Base-by-base conservation (phyloP, 371 early-diverging fungal genomes). In the Mucor racemosus region DNA sequence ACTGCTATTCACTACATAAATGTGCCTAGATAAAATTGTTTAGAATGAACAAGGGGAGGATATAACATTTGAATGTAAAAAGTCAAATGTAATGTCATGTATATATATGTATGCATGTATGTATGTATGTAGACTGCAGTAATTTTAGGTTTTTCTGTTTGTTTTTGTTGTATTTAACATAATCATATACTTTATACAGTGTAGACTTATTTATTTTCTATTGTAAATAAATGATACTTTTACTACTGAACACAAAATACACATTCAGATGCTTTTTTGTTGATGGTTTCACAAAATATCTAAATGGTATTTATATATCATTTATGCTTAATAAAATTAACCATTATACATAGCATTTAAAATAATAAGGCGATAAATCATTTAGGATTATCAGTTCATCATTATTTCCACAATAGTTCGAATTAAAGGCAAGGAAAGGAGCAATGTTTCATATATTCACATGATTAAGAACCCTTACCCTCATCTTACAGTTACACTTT, bases 191-290 rank as follows among this genome's bases (percentile, higher is more conserved):
- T 53, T 53, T 4, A 53, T 53, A 53, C 31, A 53, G 53, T 14
- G 13, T 5, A 53, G 53, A 26, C 53, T 4, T 19, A 46, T 19
- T 10, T 31, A 8, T 53, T 53, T 11, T 31, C 26, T 53, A 10
- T 46, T 21, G 53, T 53, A 53, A 53, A 31, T 31, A 53, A 53
- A 31, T 38, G 38, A 38, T 38, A 38, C 38, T 1, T 38, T 53
- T 31, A 26, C 3, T 26, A 26, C 3, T 26, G 26, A 26, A 26
- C 26, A 26, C 26, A 26, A 21, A 53, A 31, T 53, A 53, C 53
- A 53, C 53, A 31, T 53, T 53, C 53, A 31, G 53, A 53, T 53
- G 31, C 53, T 53, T 53, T 31, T 53, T 53, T 53, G 53, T 53
- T 53, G 53, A 53, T 31, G 5, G 53, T 53, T 53, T 14, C 53